Evolutionary conservation across 148 eudicot species (phyloP).

Genomic region (Salicornia ramosissima): DNA sequence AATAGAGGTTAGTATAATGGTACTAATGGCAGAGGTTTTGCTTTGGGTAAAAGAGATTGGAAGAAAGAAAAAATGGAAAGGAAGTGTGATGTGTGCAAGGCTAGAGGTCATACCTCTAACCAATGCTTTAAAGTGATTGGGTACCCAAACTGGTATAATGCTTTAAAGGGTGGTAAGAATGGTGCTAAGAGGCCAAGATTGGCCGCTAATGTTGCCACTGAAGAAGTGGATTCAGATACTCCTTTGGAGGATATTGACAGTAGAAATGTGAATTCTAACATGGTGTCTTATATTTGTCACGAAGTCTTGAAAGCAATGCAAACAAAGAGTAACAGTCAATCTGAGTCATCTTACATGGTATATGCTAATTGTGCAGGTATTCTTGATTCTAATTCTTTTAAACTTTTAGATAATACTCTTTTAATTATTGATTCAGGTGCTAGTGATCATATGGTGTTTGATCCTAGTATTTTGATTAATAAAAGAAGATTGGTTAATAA

Average conservation of each 20-base stretch:
- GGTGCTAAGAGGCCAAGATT: neutral
- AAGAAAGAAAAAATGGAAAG: no score
- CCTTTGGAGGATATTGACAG: no score
- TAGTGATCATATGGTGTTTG: neutral
- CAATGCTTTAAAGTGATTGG: no score
- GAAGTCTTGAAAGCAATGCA: no score
- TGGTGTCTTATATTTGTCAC: neutral
- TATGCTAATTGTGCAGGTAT: neutral
- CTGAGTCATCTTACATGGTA: neutral
- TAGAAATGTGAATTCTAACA: no score
- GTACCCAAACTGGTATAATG: no score
- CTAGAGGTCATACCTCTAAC: no score
- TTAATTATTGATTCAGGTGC: conserved; percentile 3
- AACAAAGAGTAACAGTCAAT: neutral
- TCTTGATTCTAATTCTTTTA: neutral
- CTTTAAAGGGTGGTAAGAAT: no score
- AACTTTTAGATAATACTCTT: no score
- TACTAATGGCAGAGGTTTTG: neutral
- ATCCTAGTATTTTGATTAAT: neutral
- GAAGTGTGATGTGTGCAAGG: no score
- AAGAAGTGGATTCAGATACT: neutral
- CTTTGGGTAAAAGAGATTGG: no score
- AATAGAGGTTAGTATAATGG: neutral
- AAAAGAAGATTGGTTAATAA: neutral
- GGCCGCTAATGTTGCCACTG: neutral